Evolutionary conservation across 2,329 filamentous ascomycete species (phyloP), one percentile per base, ranked within the genome.

Genomic region (Hypoxylon sp.): DNA sequence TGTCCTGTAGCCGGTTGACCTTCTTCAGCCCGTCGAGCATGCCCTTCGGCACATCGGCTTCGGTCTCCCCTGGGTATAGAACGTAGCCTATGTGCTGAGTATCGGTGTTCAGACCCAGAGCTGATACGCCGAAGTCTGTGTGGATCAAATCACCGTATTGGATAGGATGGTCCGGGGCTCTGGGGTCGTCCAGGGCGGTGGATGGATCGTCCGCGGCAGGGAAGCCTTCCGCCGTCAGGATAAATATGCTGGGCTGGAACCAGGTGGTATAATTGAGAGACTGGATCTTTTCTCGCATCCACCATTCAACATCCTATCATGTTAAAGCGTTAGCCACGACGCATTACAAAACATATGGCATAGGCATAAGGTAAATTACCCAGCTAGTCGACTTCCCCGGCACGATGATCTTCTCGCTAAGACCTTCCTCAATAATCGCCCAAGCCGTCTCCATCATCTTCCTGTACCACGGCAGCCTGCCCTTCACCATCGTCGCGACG

Each of bases 11-110:
- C 4, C 77, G 74, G 58, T 84, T 84, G 1, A 72, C 82, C 64
- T 81, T 82, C 54, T 70, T 74, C 61, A 84, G 68, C 0, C 82
- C 82, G 15, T 79, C 78, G 13, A 76, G 64, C 28, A 83, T 69
- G 2, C 79, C 78, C 49, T 71, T 59, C 1, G 81, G 82, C 1
- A 84, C 75, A 43, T 81, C 78, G 1, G 72, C 70, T 39, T 77
- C 77, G 7, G 76, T 77, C 69, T 81, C 75, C 17, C 74, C 79
- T 0, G 81, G 82, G 4, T 73, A 71, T 15, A 84, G 74, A 13
- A 84, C 81, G 60, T 84, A 84, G 0, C 76, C 82, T 3, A 84
- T 70, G 48, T 85, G 82, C 72, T 84, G 82, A 1, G 82, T 84
- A 58, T 83, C 81, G 1, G 81, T 83, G 62, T 82, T 82, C 64